Conservation (phyloP, 1,284 basidiomycete genomes). For the Tremellales sp. region DNA sequence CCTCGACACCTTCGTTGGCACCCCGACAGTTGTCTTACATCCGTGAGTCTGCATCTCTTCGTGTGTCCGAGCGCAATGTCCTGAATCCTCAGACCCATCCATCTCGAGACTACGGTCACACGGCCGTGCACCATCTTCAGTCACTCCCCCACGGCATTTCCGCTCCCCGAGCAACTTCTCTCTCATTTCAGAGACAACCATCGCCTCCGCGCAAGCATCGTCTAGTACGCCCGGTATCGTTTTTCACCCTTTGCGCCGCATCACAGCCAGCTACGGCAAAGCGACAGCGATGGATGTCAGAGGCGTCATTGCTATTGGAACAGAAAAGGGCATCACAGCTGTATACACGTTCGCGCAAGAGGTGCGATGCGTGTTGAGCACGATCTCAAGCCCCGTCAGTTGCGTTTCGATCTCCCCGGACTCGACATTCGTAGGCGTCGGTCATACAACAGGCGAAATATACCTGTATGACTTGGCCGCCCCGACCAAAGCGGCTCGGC, state of each 20-base stretch:
- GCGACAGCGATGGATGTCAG: constrained; percentile 81
- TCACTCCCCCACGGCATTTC: constrained; percentile 18
- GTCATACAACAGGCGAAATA: constrained; percentile 80
- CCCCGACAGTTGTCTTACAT: neutral
- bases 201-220: constrained; percentile 1
- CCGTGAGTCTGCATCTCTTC: constrained; percentile 16
- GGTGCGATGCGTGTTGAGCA: constrained; percentile 71
- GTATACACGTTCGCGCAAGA: constrained; percentile 91
- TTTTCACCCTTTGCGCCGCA: constrained; percentile 50
- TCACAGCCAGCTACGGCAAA: constrained; percentile 48
- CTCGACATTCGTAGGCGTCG: constrained; percentile 86
- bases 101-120: constrained; percentile 74
- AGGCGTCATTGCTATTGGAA: constrained; percentile 87
- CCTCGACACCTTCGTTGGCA: neutral
- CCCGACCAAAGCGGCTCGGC: constrained; percentile 53
- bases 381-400: constrained; percentile 61
- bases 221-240: constrained; percentile 28
- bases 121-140: constrained; percentile 56
- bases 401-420: constrained; percentile 88
- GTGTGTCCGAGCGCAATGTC: constrained; percentile 38
- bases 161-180: constrained; percentile 39
- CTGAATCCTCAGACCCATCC: constrained; percentile 64
- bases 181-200: constrained; percentile 25
- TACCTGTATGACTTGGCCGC: constrained; percentile 78
- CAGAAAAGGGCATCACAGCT: constrained; percentile 67